These are phyloP conservation scores for Reutealis trisperma DNA, from an alignment of 345 rosid species.

Conservation along the genomic window DNA sequence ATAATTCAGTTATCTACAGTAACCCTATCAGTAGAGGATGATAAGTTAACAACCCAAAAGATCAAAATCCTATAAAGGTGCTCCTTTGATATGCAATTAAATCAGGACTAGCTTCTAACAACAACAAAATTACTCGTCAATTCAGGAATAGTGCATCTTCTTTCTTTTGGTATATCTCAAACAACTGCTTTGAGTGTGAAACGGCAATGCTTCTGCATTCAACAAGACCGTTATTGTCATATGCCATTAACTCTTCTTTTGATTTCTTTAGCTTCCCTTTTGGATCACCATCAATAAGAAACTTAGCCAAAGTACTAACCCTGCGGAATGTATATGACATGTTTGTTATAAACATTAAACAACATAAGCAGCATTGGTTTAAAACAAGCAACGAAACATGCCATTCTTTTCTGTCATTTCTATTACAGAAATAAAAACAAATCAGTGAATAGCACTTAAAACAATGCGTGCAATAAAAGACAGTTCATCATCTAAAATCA, in stretches of 20 bases:
- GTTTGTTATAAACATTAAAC: neutral
- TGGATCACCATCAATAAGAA: conserved; percentile 33
- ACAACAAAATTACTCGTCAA: neutral
- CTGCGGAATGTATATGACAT: conserved; percentile 11
- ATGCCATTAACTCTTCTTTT: conserved; percentile 20
- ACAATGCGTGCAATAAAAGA: too few relatives aligned
- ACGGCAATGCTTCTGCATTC: conserved; percentile 31
- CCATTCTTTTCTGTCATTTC: neutral
- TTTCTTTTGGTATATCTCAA: conserved; percentile 31
- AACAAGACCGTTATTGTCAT: conserved; percentile 18
- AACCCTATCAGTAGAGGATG: neutral
- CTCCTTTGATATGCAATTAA: neutral
- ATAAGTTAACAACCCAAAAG: neutral
- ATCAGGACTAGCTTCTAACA: neutral
- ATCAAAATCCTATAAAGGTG: neutral
- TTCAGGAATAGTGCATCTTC: conserved; percentile 30
- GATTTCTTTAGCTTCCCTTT: conserved; percentile 34
- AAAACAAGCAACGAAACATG: too few relatives aligned
- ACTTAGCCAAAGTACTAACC: conserved; percentile 29
- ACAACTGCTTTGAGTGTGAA: conserved; percentile 24
- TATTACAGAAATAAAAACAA: neutral
- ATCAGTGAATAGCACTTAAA: too few relatives aligned
- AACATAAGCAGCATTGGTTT: too few relatives aligned
- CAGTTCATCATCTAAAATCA: too few relatives aligned
- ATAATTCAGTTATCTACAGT: neutral